Evolutionary conservation across 345 rosid species (phyloP), one percentile per base, ranked within the genome.

Genomic region (Pseudoturritis turrita): DNA sequence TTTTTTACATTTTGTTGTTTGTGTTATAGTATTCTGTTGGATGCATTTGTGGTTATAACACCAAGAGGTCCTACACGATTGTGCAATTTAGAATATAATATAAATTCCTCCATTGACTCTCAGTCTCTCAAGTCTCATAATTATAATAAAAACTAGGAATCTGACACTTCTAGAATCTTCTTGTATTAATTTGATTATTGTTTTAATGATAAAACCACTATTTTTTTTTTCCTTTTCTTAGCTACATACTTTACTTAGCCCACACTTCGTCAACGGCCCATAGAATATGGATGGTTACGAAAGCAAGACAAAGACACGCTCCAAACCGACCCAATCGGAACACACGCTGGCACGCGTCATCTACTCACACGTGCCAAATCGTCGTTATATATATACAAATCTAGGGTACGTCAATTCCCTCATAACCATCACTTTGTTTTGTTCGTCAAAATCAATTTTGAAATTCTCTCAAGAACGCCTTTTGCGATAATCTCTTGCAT

Each of bases 261-360:
- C 13, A 62, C 15, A 76, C n/a, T 76, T 56, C 31, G 62, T 50
- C 66, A 76, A 76, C 71, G 79, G 57, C 46, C 75, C 79, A 68
- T 21, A 69, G 65, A 47, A 75, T 5, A 44, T 40, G 68, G 40
- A 68, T 33, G 68, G 62, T 59, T 21, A 73, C 65, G 28, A 25
- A 40, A 11, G 23, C 51, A 0, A 17, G 1, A 73, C 58, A 57
- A 10, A 2, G 46, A 33, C 65, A 2, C 46, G 57, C 58, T 35
- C 44, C 12, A 15, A 50, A 54, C 76, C 65, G 54, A 66, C 46
- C 67, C 73, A 66, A 57, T 49, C 0, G 37, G 12, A 64, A 17
- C 35, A 70, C 62, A 64, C 46, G 67, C 35, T 37, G 4, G 43
- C 71, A 76, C 75, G 79, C 61, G 71, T 49, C 5, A 7, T 40